phyloP scores from a whole-genome alignment of 352 stramenopile species.

The Phytopythium sindhum region DNA sequence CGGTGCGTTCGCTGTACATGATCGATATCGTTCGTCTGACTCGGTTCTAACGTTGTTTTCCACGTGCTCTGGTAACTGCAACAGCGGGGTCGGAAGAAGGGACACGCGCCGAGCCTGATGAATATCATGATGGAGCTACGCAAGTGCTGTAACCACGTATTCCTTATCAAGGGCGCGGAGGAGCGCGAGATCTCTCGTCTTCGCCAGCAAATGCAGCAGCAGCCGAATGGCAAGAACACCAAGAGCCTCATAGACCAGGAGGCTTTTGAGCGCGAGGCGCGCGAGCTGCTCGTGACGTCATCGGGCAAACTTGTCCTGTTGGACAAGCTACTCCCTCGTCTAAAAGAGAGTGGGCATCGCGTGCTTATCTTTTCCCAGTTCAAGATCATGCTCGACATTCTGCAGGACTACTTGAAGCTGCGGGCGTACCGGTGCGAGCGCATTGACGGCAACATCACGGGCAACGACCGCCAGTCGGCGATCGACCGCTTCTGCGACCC shows the following conservation, averaged over 20 bases:
- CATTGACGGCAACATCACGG: conserved; percentile 98
- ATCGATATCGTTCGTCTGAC: neutral
- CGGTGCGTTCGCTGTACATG: conserved; percentile 15
- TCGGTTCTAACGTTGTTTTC: neutral
- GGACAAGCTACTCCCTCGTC: conserved; percentile 97
- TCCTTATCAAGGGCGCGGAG: conserved; percentile 89
- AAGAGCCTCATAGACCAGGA: conserved; percentile 20
- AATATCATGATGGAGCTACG: conserved; percentile 93
- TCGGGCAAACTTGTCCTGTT: conserved; percentile 98
- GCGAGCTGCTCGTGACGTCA: conserved; percentile 90
- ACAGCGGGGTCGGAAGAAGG: conserved; percentile 57
- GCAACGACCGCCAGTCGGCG: conserved; percentile 92
- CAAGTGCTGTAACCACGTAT: conserved; percentile 95
- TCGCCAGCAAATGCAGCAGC: conserved; percentile 43
- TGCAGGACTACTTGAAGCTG: conserved; percentile 97
- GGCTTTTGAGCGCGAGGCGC: conserved; percentile 56
- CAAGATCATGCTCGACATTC: conserved; percentile 99
- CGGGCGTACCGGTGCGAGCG: conserved; percentile 94
- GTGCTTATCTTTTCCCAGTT: conserved; percentile 99
- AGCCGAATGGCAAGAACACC: neutral
- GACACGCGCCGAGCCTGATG: conserved; percentile 82
- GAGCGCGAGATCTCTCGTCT: conserved; percentile 69
- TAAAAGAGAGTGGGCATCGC: conserved; percentile 95
- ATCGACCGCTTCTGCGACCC: conserved; percentile 90
- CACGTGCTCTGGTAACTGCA: neutral